Percentiles rank a stretch among this genome's conserved stretches.
Evolutionary conservation across 768 basidiomycete genomes (phyloP).

Genomic region (Tricholoma bakamatsutake): DNA sequence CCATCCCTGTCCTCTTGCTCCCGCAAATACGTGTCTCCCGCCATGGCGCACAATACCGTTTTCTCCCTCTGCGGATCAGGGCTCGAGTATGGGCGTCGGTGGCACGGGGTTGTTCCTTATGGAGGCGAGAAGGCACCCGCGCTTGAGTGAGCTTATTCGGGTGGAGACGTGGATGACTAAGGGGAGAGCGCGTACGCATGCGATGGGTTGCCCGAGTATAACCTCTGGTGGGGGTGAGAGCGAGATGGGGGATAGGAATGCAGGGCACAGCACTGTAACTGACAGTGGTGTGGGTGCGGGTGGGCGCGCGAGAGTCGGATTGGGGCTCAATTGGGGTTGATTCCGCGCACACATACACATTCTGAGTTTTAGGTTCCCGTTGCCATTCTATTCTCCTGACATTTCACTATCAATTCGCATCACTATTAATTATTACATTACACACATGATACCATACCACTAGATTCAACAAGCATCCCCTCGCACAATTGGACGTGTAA

Average conservation of each 20-base stretch:
- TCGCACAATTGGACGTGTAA: no score
- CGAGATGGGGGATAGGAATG: not conserved
- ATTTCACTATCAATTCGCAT: no score
- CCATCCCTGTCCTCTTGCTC: not conserved
- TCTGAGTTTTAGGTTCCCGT: not conserved
- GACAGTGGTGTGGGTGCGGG: not conserved
- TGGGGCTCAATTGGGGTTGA: slow-evolving; percentile 1
- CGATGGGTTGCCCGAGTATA: slow-evolving; percentile 9
- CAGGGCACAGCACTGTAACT: not conserved
- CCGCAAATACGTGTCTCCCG: not conserved
- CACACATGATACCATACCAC: no score
- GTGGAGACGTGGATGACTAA: slow-evolving; percentile 36
- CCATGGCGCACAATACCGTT: not conserved
- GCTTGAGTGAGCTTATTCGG: slow-evolving; percentile 48
- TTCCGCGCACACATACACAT: not conserved
- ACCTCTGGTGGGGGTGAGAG: not conserved
- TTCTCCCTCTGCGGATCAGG: not conserved
- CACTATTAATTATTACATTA: no score
- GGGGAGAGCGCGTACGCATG: slow-evolving; percentile 16
- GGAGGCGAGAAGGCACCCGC: slow-evolving; percentile 45
- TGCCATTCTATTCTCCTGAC: no score
- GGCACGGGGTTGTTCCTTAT: slow-evolving; percentile 52
- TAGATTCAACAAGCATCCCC: no score
- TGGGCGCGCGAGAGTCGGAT: not conserved
- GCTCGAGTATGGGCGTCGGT: slow-evolving; percentile 24